A percentile compares a stretch with the other conserved stretches of the same genome.
These are phyloP conservation scores for Chlorella variabilis DNA, from an alignment of 163 green algal genomes.

Conservation along the genomic window DNA sequence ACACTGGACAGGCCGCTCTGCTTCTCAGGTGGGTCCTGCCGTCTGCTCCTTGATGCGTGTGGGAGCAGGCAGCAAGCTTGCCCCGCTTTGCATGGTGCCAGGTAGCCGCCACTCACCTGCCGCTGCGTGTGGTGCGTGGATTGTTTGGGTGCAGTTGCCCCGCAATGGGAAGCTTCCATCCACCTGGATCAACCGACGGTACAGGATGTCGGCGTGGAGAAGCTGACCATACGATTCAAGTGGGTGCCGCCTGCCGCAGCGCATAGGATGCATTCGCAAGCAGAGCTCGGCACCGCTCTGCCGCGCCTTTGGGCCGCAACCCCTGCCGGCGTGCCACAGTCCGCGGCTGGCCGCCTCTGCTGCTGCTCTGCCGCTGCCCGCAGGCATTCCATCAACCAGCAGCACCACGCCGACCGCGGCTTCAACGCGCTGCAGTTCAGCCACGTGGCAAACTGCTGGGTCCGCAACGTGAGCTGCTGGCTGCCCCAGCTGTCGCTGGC, in stretches of 20 bases:
- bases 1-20: background rate
- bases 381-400: slow-evolving; percentile 13
- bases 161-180: background rate
- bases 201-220: background rate
- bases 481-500: too few species aligned
- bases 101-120: too few species aligned
- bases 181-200: slow-evolving; percentile 15
- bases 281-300: too few species aligned
- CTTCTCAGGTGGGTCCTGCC: background rate
- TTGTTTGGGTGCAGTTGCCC: background rate
- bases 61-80: too few species aligned
- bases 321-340: too few species aligned
- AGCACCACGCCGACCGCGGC: background rate
- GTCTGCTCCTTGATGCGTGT: too few species aligned
- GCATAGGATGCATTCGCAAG: background rate
- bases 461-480: slow-evolving; percentile 4
- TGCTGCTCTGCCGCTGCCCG: background rate
- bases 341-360: too few species aligned
- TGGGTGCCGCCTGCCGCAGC: background rate
- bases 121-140: too few species aligned
- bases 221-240: slow-evolving; percentile 23
- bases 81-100: too few species aligned
- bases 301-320: too few species aligned
- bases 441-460: slow-evolving; percentile 20
- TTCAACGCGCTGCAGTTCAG: slow-evolving; percentile 16